These are phyloP conservation scores for Oxalis stricta DNA, from an alignment of 441 rosid species.

Conservation along the genomic window DNA sequence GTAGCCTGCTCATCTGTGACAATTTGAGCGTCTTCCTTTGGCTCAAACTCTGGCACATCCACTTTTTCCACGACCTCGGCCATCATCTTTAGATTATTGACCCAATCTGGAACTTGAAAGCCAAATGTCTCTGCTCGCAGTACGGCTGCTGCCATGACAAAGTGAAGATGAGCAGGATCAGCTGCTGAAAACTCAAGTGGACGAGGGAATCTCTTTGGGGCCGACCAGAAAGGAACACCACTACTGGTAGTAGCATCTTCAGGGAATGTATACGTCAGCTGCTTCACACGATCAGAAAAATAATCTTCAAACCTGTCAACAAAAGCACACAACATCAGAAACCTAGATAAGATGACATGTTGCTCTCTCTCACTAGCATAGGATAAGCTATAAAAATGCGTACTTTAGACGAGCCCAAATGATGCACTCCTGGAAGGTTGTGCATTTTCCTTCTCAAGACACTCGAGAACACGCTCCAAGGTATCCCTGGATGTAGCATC, in stretches of 20 bases:
- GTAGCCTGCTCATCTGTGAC: constrained; percentile 89
- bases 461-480: constrained; percentile 72
- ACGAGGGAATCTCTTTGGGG: constrained; percentile 85
- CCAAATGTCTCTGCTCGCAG: constrained; percentile 83
- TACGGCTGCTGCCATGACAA: constrained; percentile 54
- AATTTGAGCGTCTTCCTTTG: constrained; percentile 64
- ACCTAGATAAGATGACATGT: neutral
- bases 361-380: neutral
- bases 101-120: constrained; percentile 64
- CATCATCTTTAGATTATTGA: constrained; percentile 34
- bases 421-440: constrained; percentile 64
- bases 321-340: constrained; percentile 1
- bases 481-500: constrained; percentile 91
- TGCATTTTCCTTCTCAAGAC: constrained; percentile 71
- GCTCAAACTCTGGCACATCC: constrained; percentile 78
- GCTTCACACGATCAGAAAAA: constrained; percentile 77
- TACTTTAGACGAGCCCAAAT: constrained; percentile 85
- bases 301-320: constrained; percentile 73
- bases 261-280: constrained; percentile 73
- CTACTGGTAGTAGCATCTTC: constrained; percentile 83
- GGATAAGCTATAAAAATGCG: neutral
- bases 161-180: constrained; percentile 57
- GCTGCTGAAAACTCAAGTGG: constrained; percentile 60
- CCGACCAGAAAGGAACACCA: constrained; percentile 92
- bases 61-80: constrained; percentile 59